Evolutionary conservation across 331 rosid species (phyloP).

Genomic region (Erythrophleum ivorense): DNA sequence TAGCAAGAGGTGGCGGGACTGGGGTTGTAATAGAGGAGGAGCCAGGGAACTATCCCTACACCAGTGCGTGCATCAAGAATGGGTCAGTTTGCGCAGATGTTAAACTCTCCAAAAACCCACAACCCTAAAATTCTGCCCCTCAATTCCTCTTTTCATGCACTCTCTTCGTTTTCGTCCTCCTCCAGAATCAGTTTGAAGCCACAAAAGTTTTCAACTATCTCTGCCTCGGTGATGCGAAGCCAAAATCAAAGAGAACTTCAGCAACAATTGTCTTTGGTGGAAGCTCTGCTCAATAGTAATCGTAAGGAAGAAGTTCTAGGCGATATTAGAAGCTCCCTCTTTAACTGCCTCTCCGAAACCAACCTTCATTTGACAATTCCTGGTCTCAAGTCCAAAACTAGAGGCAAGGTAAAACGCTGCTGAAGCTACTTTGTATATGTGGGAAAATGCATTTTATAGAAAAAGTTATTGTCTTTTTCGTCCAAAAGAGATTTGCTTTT

Average conservation of each 20-base stretch:
- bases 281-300: constrained; percentile 52
- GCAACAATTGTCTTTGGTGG: constrained; percentile 44
- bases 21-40: not conserved
- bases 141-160: constrained; percentile 13
- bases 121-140: constrained; percentile 32
- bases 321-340: constrained; percentile 48
- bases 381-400: constrained; percentile 80
- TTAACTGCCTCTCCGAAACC: constrained; percentile 81
- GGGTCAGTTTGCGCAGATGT: constrained; percentile 44
- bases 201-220: constrained; percentile 38
- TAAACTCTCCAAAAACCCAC: constrained; percentile 75
- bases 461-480: not conserved
- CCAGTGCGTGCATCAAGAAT: constrained; percentile 13
- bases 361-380: constrained; percentile 80
- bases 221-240: constrained; percentile 48
- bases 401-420: constrained; percentile 73
- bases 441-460: not conserved
- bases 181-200: constrained; percentile 35
- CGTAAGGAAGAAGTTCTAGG: constrained; percentile 57
- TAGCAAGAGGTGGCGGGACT: not conserved
- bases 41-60: not conserved
- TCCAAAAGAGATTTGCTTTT: not conserved
- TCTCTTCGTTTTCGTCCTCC: not conserved
- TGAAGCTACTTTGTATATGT: not conserved
- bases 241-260: constrained; percentile 40